A percentile compares a stretch with the other conserved stretches of the same genome.
phyloP scores from a whole-genome alignment of 2,329 filamentous ascomycete species.

The Cercospora sp. region DNA sequence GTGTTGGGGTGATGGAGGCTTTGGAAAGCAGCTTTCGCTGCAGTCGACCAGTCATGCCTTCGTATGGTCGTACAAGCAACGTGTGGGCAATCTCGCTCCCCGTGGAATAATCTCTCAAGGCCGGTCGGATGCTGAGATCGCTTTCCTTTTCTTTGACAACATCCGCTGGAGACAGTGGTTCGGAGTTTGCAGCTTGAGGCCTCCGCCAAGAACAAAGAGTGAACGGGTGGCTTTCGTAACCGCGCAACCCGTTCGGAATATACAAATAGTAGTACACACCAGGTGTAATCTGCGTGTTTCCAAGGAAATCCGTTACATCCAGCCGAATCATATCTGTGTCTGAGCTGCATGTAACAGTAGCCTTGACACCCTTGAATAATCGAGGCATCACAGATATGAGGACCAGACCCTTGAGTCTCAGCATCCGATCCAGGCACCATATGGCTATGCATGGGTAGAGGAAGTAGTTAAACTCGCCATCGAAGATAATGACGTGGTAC shows the following conservation, averaged over 20 bases:
- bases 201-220: conserved; percentile 41
- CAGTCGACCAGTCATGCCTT: conserved; percentile 54
- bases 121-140: conserved; percentile 15
- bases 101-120: neutral
- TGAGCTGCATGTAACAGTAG: conserved; percentile 47
- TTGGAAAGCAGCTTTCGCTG: conserved; percentile 38
- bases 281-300: conserved; percentile 41
- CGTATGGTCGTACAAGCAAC: conserved; percentile 54
- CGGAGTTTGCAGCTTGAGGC: neutral
- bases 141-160: conserved; percentile 10
- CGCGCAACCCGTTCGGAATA: conserved; percentile 45
- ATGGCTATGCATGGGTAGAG: conserved; percentile 53
- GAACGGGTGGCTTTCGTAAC: conserved; percentile 57
- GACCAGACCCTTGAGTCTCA: conserved; percentile 47
- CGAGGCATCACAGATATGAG: conserved; percentile 37
- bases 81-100: conserved; percentile 34
- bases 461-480: conserved; percentile 51
- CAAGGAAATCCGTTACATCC: conserved; percentile 45
- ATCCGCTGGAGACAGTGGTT: conserved; percentile 2
- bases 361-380: conserved; percentile 33
- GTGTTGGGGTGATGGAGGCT: conserved; percentile 27
- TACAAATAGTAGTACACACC: conserved; percentile 56
- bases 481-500: conserved; percentile 56
- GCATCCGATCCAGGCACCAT: conserved; percentile 53
- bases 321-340: conserved; percentile 50